phyloP scores from a whole-genome alignment of 2,329 filamentous ascomycete genomes.

The Fusarium sp. region DNA sequence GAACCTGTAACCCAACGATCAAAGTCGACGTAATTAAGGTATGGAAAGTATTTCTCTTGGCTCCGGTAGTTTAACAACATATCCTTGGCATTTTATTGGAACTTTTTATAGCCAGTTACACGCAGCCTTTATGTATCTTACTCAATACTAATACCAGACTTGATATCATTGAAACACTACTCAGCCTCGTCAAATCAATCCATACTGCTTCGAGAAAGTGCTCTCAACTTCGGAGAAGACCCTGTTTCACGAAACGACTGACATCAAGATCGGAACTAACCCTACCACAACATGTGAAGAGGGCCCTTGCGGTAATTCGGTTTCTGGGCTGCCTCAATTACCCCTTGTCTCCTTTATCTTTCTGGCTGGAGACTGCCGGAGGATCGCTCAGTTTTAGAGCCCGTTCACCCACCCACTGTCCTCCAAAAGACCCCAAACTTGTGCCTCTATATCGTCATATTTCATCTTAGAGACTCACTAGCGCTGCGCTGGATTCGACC shows the following conservation, averaged over 20 bases:
- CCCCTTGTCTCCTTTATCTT: constrained; percentile 24
- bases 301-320: constrained; percentile 6
- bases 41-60: neutral
- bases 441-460: constrained; percentile 45
- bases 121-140: neutral
- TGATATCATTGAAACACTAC: neutral
- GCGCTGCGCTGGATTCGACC: constrained; percentile 31
- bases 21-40: neutral
- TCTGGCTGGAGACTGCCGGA: constrained; percentile 28
- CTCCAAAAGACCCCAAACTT: constrained; percentile 19
- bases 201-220: constrained; percentile 11
- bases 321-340: constrained; percentile 6
- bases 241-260: constrained; percentile 33
- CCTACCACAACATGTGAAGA: constrained; percentile 15
- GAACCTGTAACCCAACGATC: neutral
- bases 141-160: neutral
- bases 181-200: constrained; percentile 8
- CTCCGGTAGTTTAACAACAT: neutral
- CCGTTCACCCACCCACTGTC: constrained; percentile 21
- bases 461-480: constrained; percentile 42
- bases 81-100: neutral
- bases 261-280: constrained; percentile 31
- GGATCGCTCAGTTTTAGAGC: constrained; percentile 15
- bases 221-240: constrained; percentile 10
- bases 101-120: neutral